phyloP scores from a whole-genome alignment of 2,329 filamentous ascomycete species.

The Trichocomaceae sp. region DNA sequence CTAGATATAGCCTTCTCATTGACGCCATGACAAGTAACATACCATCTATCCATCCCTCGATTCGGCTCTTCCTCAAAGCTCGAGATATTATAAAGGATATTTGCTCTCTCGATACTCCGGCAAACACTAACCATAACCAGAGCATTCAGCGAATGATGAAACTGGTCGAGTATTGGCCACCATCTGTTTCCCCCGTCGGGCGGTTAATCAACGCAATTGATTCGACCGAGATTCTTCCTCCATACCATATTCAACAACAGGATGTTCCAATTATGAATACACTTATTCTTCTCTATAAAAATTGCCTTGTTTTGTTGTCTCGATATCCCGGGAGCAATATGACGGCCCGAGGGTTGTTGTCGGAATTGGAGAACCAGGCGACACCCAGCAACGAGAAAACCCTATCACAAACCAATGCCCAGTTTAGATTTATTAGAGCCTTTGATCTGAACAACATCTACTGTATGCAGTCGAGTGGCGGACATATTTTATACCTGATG shows the following conservation, averaged over 20 bases:
- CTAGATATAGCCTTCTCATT: constrained; percentile 91
- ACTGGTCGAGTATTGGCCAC: constrained; percentile 71
- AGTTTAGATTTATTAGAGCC: constrained; percentile 70
- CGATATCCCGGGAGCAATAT: constrained; percentile 58
- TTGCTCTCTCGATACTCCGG: constrained; percentile 77
- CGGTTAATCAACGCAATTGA: constrained; percentile 77
- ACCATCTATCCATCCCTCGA: constrained; percentile 76
- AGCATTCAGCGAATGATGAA: constrained; percentile 67
- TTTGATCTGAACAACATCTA: constrained; percentile 63
- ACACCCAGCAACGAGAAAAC: constrained; percentile 40
- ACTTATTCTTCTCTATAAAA: constrained; percentile 77
- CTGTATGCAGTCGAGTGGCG: constrained; percentile 49
- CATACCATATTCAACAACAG: constrained; percentile 52
- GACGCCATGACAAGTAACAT: constrained; percentile 87
- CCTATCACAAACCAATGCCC: constrained; percentile 33
- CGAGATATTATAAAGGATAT: constrained; percentile 94
- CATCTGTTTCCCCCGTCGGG: constrained; percentile 63
- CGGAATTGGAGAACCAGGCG: constrained; percentile 77
- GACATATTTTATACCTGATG: constrained; percentile 32
- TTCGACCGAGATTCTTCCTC: constrained; percentile 67
- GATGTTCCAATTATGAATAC: constrained; percentile 48
- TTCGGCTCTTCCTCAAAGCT: constrained; percentile 76
- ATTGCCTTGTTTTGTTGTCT: constrained; percentile 69
- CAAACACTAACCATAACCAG: constrained; percentile 61
- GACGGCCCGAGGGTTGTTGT: constrained; percentile 69